A percentile compares a stretch with the other conserved stretches of the same genome.
phyloP scores from a whole-genome alignment of 1,284 basidiomycete species.

The Vanrija humicola region DNA sequence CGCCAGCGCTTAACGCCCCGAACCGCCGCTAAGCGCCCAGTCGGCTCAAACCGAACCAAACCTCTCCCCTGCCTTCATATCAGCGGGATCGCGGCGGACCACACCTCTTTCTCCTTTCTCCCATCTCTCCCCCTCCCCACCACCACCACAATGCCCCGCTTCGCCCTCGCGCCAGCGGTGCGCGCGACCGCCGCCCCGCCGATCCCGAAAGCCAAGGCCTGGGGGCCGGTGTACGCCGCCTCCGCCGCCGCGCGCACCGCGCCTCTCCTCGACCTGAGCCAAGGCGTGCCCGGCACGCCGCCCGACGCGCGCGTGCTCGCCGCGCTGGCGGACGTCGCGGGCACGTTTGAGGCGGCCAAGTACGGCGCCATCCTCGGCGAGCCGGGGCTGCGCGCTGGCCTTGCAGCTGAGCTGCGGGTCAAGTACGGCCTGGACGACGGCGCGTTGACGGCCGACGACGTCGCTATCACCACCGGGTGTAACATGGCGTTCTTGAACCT shows the following conservation, averaged over 20 bases:
- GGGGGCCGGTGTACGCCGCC: slow-evolving; percentile 63
- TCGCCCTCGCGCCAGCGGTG: slow-evolving; percentile 30
- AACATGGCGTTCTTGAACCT: slow-evolving; percentile 49
- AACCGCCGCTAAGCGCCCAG: too few relatives aligned
- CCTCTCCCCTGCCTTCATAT: too few relatives aligned
- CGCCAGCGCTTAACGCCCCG: too few relatives aligned
- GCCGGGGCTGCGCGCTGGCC: slow-evolving; percentile 55
- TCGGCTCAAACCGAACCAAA: too few relatives aligned
- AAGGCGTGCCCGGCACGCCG: slow-evolving; percentile 63
- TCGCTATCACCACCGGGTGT: slow-evolving; percentile 44
- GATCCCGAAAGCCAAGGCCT: slow-evolving; percentile 65
- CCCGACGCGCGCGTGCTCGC: slow-evolving; percentile 59
- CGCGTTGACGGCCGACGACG: slow-evolving; percentile 12
- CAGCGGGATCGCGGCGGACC: too few relatives aligned
- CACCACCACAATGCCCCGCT: slow-evolving; percentile 13
- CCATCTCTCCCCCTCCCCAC: too few relatives aligned
- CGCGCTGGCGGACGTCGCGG: slow-evolving; percentile 54
- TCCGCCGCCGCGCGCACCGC: slow-evolving; percentile 48
- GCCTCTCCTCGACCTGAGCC: slow-evolving; percentile 70
- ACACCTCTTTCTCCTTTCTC: too few relatives aligned
- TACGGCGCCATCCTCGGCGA: slow-evolving; percentile 71
- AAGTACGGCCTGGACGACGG: slow-evolving; percentile 54
- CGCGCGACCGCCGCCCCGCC: slow-evolving; percentile 32
- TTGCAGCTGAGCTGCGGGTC: slow-evolving; percentile 63
- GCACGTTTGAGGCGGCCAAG: slow-evolving; percentile 53